Base-by-base conservation (phyloP, 495 filamentous ascomycete species). In the Jackrogersella multiformis region DNA sequence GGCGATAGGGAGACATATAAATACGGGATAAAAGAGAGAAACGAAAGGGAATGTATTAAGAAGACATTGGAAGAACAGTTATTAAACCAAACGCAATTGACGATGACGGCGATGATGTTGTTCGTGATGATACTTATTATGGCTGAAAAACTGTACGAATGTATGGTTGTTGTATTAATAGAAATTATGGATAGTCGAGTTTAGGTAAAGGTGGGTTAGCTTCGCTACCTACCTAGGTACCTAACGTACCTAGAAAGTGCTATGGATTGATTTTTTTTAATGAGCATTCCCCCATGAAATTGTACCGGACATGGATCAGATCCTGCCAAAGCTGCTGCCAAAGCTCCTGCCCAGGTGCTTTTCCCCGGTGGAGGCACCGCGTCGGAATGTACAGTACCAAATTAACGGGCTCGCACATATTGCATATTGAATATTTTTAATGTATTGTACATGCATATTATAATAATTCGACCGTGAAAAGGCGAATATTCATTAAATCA, bases 1-100 rank as follows among this genome's bases (percentile, higher is more conserved):
- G 70, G 73, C 53, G 61, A 60, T 61, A 32, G 21, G 61, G 66
- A 73, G 73, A 73, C 70, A 75, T 73, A 66, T 58, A 75, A 69
- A 71, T 66, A 61, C 59, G 28, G 32, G 45, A 66, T 53, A 18
- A 70, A 67, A 49, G 63, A 63, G 59, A 68, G 66, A 10, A 62
- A 60, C 41, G 66, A 64, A 68, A 59, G 34, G 51, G 46, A 54
- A 49, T 32, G 36, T n/a, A 38, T 32, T 55, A 63, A 42, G 41
- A 45, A 54, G 15, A 66, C 69, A 70, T 72, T 65, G 56, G 66
- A 41, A 65, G 39, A 64, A 61, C 12, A 70, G 54, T 51, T 28
- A 59, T 26, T 45, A 20, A 35, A 62, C 41, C 24, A 61, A 65
- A 71, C 12, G 46, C 39, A 67, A 66, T 41, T 52, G 57, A 64